Conservation (phyloP, 768 basidiomycete species). For the Leucogyrophana mollusca region DNA sequence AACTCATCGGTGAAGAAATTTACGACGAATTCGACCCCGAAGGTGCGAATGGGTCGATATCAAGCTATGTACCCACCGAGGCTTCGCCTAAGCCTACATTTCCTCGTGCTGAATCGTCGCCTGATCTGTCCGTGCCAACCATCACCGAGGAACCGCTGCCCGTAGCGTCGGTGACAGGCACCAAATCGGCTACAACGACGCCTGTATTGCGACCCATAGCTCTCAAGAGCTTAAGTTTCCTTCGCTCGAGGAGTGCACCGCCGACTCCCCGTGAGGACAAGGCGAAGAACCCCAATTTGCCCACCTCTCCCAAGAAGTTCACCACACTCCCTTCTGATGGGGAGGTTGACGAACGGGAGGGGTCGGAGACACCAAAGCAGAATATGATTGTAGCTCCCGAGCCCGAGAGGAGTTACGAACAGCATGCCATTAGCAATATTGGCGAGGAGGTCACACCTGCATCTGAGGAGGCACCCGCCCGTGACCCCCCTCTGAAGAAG, state of each 20-base stretch:
- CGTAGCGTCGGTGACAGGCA: neutral
- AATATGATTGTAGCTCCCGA: too few species aligned
- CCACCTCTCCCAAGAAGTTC: neutral
- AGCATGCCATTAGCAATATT: too few species aligned
- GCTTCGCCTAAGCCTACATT: constrained; percentile 23
- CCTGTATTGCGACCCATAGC: constrained; percentile 40
- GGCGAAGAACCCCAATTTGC: neutral
- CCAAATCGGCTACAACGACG: constrained; percentile 16
- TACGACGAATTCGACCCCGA: constrained; percentile 88
- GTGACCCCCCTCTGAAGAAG: constrained; percentile 13
- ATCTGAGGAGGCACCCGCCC: neutral
- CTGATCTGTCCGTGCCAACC: constrained; percentile 6
- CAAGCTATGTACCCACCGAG: constrained; percentile 37
- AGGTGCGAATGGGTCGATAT: constrained; percentile 60
- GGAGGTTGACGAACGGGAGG: neutral
- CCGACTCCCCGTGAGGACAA: constrained; percentile 45
- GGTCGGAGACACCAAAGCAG: neutral
- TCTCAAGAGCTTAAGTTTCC: constrained; percentile 47
- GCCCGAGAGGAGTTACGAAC: too few species aligned
- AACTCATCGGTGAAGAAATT: constrained; percentile 91
- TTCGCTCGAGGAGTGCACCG: constrained; percentile 58
- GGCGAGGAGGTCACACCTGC: constrained; percentile 1
- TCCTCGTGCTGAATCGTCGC: constrained; percentile 16
- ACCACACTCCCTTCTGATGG: neutral
- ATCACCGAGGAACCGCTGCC: neutral